These are phyloP conservation scores for Inga oerstediana DNA, from an alignment of 306 rosid genomes.

Conservation along the genomic window DNA sequence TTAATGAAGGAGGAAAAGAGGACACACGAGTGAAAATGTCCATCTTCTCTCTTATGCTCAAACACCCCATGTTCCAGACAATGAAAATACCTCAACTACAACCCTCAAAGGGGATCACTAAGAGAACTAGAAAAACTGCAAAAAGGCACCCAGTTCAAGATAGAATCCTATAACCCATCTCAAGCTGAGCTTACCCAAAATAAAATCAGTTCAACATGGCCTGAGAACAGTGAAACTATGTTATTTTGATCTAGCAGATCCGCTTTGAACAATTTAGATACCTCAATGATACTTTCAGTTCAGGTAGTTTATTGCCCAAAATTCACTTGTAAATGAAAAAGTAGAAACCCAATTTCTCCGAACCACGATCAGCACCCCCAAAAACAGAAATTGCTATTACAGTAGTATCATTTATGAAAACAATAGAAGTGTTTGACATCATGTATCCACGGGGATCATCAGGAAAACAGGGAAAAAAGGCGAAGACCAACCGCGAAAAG, in stretches of 20 bases:
- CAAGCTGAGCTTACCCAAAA: neutral
- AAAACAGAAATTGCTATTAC: neutral
- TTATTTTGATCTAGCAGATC: neutral
- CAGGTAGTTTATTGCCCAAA: neutral
- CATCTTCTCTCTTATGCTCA: neutral
- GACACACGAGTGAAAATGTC: neutral
- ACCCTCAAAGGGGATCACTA: neutral
- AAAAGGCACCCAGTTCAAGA: neutral
- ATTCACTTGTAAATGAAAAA: neutral
- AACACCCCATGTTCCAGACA: too few relatives aligned
- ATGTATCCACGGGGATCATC: neutral
- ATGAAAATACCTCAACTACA: neutral
- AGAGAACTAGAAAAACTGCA: neutral
- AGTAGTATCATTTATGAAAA: neutral
- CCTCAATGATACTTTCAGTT: neutral
- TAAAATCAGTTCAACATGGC: neutral
- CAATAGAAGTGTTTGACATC: neutral
- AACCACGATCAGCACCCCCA: neutral
- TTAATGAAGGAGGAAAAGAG: neutral
- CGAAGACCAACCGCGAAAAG: neutral
- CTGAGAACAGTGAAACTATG: neutral
- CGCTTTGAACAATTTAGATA: neutral
- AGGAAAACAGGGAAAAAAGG: neutral
- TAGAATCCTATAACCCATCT: neutral
- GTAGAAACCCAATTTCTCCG: conserved; percentile 3